Evolutionary conservation across 805 yeast species (phyloP), one percentile per base, ranked within the genome.

Genomic region (Priceomyces haplophilus): DNA sequence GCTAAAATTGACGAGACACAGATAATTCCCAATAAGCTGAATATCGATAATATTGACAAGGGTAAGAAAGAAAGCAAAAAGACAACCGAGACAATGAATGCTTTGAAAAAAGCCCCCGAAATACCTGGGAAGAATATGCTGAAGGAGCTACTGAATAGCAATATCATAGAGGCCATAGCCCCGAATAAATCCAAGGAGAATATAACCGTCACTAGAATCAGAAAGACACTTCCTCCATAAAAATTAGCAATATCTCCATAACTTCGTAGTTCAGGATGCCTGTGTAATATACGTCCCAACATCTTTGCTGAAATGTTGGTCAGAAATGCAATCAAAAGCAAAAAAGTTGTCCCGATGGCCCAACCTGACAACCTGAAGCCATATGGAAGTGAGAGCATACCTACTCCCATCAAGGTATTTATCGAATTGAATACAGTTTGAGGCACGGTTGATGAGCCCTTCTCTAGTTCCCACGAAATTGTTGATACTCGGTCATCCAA

Each of bases 321-420:
- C 3, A 69, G 52, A n/a, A 73, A 37, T 0, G 83, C 81, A 43
- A 79, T 72, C 1, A 60, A 43, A 0, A 68, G 37, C 16, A 82
- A 52, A 6, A 74, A 51, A 1, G 70, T 17, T 0, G 72, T 42
- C 0, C 87, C 87, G 7, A 65, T 43, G 2, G 79, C 51, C 83
- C 88, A 80, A 3, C 95, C 95, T 1, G 89, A 73, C 35, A 80
- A 71, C 49, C 70, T 74, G 42, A 86, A 62, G 1, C 85, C 95
- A 47, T 81, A 67, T 0, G 95, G 90, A 38, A 86, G 66, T 0
- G 93, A 82, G 34, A 86, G 68, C 38, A 86, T 69, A 1, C 91
- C 93, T 30, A 86, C 76, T 0, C 95, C 95, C 49, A 86, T 79
- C 21, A 86, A 64, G 0, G 85, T 85, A 56, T 86, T 86, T 38